These are phyloP conservation scores for Aureobasidium sp. DNA, from an alignment of 2,329 filamentous ascomycete genomes.

Conservation along the genomic window DNA sequence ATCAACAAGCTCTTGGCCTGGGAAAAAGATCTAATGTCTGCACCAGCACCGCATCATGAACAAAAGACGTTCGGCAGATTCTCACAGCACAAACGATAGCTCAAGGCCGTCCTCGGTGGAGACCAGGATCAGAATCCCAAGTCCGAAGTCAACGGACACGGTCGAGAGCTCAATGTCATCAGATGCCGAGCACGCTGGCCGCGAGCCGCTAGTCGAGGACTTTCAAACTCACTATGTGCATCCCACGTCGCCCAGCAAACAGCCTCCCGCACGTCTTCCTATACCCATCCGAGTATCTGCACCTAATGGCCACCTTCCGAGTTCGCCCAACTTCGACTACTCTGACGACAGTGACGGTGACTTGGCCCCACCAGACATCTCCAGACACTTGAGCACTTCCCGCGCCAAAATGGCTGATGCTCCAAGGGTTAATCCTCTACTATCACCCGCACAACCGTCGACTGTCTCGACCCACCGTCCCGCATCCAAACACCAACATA, in stretches of 20 bases:
- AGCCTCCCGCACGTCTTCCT: background rate
- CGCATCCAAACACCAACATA: background rate
- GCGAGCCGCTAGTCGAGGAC: conserved; percentile 19
- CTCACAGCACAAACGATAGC: background rate
- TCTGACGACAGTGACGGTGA: background rate
- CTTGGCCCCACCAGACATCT: background rate
- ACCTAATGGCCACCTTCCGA: background rate
- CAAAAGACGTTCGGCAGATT: background rate
- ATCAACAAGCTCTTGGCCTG: background rate
- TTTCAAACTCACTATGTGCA: conserved; percentile 17
- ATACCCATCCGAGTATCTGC: background rate
- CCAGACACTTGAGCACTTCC: background rate
- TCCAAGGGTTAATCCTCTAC: background rate
- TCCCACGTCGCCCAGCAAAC: background rate
- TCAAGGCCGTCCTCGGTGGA: conserved; percentile 3
- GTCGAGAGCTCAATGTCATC: background rate
- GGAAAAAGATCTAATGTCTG: background rate
- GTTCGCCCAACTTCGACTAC: background rate
- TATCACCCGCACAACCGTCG: background rate
- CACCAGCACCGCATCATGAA: background rate
- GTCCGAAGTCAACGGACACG: background rate
- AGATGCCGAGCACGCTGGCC: background rate
- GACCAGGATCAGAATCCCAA: background rate
- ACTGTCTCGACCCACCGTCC: background rate
- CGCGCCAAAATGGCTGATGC: background rate